These are phyloP conservation scores for Saraca asoca DNA, from an alignment of 331 rosid genomes.

Conservation along the genomic window DNA sequence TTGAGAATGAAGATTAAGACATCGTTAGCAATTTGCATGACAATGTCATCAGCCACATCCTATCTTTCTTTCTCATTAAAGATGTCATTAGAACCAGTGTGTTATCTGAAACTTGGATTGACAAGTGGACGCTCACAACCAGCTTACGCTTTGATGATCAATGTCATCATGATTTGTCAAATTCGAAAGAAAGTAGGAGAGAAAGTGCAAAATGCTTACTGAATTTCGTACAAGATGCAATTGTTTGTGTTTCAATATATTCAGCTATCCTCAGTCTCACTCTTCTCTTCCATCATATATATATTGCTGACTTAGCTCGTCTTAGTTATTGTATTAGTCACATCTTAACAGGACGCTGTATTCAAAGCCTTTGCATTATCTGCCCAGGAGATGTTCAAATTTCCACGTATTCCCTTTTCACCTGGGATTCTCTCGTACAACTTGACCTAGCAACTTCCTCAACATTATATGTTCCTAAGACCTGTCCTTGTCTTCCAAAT, in stretches of 20 bases:
- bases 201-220: background rate
- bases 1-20: background rate
- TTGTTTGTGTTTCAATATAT: background rate
- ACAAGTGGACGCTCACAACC: background rate
- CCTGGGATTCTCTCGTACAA: background rate
- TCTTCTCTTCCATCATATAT: background rate
- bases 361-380: background rate
- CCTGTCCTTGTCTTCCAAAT: background rate
- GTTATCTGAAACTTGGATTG: background rate
- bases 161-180: background rate
- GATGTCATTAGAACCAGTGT: constrained; percentile 16
- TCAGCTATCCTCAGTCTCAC: background rate
- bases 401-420: background rate
- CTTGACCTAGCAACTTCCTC: background rate
- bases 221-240: background rate
- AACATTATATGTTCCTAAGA: background rate
- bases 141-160: background rate
- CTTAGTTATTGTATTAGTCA: background rate
- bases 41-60: background rate
- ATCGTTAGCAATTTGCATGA: constrained; percentile 7
- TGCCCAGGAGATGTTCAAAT: too few species aligned
- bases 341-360: background rate
- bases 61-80: background rate
- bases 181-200: background rate
- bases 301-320: background rate